These are phyloP conservation scores for Apium graveolens DNA, from an alignment of 129 eudicot species.

Conservation along the genomic window DNA sequence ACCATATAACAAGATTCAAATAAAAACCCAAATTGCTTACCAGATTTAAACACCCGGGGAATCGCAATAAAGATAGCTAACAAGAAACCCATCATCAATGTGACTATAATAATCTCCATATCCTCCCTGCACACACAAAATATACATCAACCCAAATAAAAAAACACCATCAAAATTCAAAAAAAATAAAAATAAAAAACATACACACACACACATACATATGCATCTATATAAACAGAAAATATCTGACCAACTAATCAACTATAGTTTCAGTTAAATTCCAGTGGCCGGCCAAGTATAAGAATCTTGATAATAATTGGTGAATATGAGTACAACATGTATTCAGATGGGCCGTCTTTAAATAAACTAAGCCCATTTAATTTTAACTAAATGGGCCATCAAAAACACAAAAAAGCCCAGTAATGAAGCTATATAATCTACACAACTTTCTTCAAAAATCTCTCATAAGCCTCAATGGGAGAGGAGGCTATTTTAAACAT, in stretches of 20 bases:
- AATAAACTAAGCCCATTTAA: background rate
- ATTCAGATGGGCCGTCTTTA: background rate
- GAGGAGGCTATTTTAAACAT: constrained; percentile 44
- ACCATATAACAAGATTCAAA: background rate
- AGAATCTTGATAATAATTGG: background rate
- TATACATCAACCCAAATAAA: background rate
- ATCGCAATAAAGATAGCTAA: constrained; percentile 32
- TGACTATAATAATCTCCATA: constrained; percentile 47
- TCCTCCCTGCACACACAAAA: constrained; percentile 15
- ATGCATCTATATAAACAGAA: no score
- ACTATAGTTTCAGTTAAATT: background rate
- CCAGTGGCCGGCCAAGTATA: background rate
- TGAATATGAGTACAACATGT: no score
- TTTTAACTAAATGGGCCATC: background rate
- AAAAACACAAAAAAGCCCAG: background rate
- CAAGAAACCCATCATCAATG: constrained; percentile 49
- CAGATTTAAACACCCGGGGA: constrained; percentile 50
- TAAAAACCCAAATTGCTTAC: constrained; percentile 16
- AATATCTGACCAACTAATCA: background rate
- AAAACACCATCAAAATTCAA: background rate
- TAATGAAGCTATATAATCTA: no score
- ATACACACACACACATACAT: background rate
- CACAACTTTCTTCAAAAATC: no score
- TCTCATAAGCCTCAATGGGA: constrained; percentile 40
- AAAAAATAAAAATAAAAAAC: background rate